A percentile compares a stretch with the other conserved stretches of the same genome.
phyloP scores from a whole-genome alignment of 2,329 filamentous ascomycete species.

The Fusarium piperis region DNA sequence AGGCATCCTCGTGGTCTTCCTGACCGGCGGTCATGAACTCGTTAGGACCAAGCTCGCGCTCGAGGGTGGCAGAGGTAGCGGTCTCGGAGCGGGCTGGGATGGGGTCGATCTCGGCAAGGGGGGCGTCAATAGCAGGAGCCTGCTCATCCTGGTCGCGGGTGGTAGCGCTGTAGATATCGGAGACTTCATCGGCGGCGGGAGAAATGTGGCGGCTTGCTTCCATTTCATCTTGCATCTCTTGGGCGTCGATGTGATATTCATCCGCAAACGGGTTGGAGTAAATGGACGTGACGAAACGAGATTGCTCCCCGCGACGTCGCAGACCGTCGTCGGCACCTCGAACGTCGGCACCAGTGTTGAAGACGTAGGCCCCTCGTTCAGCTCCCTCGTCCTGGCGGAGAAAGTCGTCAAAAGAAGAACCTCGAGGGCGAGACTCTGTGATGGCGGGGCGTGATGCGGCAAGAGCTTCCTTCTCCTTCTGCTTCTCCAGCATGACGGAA shows the following conservation, averaged over 20 bases:
- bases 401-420: conserved; percentile 68
- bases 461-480: conserved; percentile 45
- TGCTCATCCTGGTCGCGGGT: conserved; percentile 50
- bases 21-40: conserved; percentile 65
- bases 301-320: conserved; percentile 59
- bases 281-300: conserved; percentile 57
- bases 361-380: conserved; percentile 66
- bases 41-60: conserved; percentile 50
- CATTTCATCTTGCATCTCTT: conserved; percentile 54
- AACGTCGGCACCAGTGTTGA: conserved; percentile 64
- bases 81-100: conserved; percentile 30
- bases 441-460: conserved; percentile 7
- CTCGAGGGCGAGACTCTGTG: conserved; percentile 30
- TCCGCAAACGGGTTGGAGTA: conserved; percentile 70
- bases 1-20: conserved; percentile 58
- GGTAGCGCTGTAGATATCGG: conserved; percentile 68
- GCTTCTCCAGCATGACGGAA: conserved; percentile 60
- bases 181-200: conserved; percentile 59
- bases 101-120: conserved; percentile 47
- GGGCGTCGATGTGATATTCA: conserved; percentile 62
- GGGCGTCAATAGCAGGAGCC: conserved; percentile 35
- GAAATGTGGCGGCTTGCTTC: conserved; percentile 53
- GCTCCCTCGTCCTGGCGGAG: conserved; percentile 60
- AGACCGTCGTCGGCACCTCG: conserved; percentile 55
- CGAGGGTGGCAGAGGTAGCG: conserved; percentile 46